Conservation (phyloP, 2,329 filamentous ascomycete genomes). For the Didymella segeticola region DNA sequence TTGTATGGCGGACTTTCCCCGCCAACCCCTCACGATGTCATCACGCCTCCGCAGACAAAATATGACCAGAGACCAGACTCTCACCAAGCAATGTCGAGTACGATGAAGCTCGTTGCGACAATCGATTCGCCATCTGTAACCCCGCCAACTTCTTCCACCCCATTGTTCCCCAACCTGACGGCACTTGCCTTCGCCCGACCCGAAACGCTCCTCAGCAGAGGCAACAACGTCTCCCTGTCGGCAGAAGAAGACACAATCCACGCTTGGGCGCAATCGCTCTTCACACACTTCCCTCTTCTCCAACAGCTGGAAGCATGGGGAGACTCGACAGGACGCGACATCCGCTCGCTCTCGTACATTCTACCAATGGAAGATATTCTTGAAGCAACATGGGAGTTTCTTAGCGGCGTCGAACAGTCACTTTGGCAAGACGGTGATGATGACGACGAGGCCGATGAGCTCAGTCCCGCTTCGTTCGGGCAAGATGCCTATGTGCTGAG, state of each 20-base stretch:
- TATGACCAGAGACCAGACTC: conserved; percentile 6
- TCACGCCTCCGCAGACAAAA: conserved; percentile 13
- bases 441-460: conserved; percentile 19
- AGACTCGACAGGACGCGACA: conserved; percentile 39
- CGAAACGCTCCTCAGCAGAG: conserved; percentile 32
- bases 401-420: conserved; percentile 44
- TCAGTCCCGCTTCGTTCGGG: conserved; percentile 5
- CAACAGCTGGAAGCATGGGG: conserved; percentile 46
- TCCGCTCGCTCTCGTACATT: conserved; percentile 41
- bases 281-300: conserved; percentile 37
- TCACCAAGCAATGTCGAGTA: conserved; percentile 16
- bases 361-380: conserved; percentile 39
- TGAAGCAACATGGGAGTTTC: conserved; percentile 43
- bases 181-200: conserved; percentile 41
- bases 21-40: conserved; percentile 10
- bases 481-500: conserved; percentile 12
- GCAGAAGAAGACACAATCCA: conserved; percentile 38
- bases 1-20: conserved; percentile 7
- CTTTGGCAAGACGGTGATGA: conserved; percentile 39
- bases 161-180: conserved; percentile 35
- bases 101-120: not conserved
- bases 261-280: conserved; percentile 35
- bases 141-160: not conserved
- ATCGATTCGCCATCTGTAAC: conserved; percentile 1
- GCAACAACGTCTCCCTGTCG: conserved; percentile 26